Conservation (phyloP, 371 early-diverging fungal genomes). For the Synchytrium microbalum region DNA sequence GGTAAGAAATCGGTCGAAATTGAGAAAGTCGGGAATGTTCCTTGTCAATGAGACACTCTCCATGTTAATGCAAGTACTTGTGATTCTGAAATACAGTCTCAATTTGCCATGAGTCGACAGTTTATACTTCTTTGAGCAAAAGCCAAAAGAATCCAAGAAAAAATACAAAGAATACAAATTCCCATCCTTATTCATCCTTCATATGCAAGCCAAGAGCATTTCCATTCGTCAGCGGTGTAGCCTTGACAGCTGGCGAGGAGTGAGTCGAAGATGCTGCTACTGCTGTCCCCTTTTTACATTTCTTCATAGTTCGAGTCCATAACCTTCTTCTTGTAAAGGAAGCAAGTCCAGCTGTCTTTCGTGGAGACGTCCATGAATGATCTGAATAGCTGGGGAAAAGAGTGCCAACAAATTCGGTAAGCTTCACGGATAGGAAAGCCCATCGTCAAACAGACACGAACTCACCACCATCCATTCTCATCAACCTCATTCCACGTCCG, state of each 20-base stretch:
- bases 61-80: too few relatives aligned
- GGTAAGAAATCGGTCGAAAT: too few relatives aligned
- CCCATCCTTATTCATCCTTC: too few relatives aligned
- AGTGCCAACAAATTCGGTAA: background rate
- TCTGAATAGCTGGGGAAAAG: background rate
- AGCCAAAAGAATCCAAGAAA: too few relatives aligned
- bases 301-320: slow-evolving; percentile 35
- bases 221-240: too few relatives aligned
- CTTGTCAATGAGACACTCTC: too few relatives aligned
- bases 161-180: too few relatives aligned
- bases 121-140: too few relatives aligned
- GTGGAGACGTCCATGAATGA: slow-evolving; percentile 6
- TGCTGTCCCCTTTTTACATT: background rate
- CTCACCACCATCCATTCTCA: slow-evolving; percentile 40
- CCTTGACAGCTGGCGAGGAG: background rate
- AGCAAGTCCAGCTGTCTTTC: slow-evolving; percentile 16
- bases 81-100: too few relatives aligned
- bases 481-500: slow-evolving; percentile 26
- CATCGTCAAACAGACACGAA: slow-evolving; percentile 27
- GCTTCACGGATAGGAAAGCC: background rate
- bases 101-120: too few relatives aligned
- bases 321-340: slow-evolving; percentile 35
- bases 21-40: too few relatives aligned
- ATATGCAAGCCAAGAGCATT: too few relatives aligned
- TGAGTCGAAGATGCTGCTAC: background rate